phyloP scores from a whole-genome alignment of 495 filamentous ascomycete species.

The Cenococcum geophilum region DNA sequence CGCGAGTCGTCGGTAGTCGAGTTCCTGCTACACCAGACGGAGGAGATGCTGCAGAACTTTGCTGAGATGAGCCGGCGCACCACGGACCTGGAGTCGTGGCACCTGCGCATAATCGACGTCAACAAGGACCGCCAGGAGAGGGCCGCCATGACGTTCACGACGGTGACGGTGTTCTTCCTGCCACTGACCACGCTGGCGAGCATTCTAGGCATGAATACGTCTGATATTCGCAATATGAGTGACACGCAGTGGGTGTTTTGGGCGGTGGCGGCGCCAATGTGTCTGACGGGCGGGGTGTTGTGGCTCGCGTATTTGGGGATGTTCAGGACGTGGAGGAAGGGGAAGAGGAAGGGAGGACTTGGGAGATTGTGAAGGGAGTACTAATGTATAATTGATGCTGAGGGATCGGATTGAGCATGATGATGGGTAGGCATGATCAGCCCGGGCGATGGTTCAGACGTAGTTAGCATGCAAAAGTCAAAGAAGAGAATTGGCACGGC shows the following conservation, averaged over 20 bases:
- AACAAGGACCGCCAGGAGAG: constrained; percentile 26
- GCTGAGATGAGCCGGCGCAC: constrained; percentile 7
- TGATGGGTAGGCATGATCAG: too few relatives aligned
- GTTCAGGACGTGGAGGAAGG: background rate
- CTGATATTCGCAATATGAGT: constrained; percentile 20
- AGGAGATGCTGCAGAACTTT: constrained; percentile 17
- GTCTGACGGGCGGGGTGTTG: background rate
- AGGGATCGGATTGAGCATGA: too few relatives aligned
- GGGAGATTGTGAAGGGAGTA: too few relatives aligned
- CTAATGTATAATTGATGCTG: too few relatives aligned
- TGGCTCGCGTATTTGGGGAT: background rate
- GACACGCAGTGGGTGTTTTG: constrained; percentile 21
- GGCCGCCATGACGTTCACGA: constrained; percentile 39
- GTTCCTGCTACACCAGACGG: constrained; percentile 8
- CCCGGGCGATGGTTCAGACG: too few relatives aligned
- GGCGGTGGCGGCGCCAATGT: constrained; percentile 19
- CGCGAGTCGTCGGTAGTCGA: constrained; percentile 6
- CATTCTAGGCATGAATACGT: constrained; percentile 36
- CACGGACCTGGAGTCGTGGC: constrained; percentile 13
- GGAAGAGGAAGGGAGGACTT: background rate
- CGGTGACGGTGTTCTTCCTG: constrained; percentile 41
- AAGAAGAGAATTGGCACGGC: too few relatives aligned
- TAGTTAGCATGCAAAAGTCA: too few relatives aligned
- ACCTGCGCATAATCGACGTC: constrained; percentile 13
- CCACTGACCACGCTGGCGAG: constrained; percentile 38